A percentile compares a stretch with the other conserved stretches of the same genome.
Conservation (phyloP, 176 grass and related monocot genomes). For the Musa troglodytarum region DNA sequence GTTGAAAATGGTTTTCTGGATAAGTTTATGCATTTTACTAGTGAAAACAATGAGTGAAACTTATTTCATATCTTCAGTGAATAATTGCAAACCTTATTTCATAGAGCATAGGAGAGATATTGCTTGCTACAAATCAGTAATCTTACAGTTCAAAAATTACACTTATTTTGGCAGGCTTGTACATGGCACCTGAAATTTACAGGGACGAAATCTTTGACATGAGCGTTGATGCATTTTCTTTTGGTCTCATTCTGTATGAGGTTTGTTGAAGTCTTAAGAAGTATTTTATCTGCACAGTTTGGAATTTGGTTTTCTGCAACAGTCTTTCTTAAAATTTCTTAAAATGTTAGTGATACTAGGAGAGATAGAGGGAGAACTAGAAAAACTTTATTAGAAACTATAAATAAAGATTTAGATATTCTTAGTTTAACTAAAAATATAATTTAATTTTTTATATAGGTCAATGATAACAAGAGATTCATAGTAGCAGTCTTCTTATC, state of each 20-base stretch:
- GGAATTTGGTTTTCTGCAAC: neutral
- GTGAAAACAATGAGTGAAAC: too few relatives aligned
- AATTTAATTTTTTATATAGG: too few relatives aligned
- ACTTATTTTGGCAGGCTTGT: conserved; percentile 33
- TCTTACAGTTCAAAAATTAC: neutral
- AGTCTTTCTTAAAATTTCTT: neutral
- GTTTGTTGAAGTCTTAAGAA: conserved; percentile 12
- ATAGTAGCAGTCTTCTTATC: too few relatives aligned
- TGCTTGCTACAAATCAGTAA: neutral
- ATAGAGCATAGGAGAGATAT: neutral
- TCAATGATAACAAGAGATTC: too few relatives aligned
- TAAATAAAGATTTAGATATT: too few relatives aligned
- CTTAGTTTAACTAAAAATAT: too few relatives aligned
- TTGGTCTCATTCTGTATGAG: conserved; percentile 92
- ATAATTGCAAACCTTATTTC: neutral
- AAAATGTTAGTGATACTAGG: neutral
- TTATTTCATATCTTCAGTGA: too few relatives aligned
- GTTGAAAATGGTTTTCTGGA: too few relatives aligned
- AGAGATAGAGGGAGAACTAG: too few relatives aligned
- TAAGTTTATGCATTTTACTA: too few relatives aligned
- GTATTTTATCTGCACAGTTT: neutral
- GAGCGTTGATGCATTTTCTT: conserved; percentile 73
- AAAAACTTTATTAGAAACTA: too few relatives aligned
- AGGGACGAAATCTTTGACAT: conserved; percentile 61
- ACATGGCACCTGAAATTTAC: conserved; percentile 74